These are phyloP conservation scores for Platanthera zijinensis DNA, from an alignment of 106 monocot genomes.

Conservation along the genomic window DNA sequence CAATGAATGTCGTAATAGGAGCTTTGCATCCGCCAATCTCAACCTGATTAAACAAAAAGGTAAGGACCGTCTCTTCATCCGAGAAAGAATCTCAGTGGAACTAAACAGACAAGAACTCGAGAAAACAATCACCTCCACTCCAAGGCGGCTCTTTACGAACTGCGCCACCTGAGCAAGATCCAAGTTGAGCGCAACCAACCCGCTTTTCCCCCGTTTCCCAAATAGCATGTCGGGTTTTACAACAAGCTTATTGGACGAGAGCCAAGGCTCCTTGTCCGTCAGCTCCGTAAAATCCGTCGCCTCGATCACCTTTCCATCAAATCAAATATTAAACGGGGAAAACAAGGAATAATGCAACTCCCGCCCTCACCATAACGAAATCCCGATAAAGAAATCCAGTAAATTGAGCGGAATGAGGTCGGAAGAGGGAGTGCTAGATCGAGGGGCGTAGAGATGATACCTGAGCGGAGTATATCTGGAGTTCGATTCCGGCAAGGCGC, in stretches of 20 bases:
- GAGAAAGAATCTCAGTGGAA: not conserved
- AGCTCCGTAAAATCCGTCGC: constrained; percentile 69
- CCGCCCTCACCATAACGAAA: not conserved
- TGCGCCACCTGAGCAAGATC: constrained; percentile 70
- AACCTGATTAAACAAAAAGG: constrained; percentile 37
- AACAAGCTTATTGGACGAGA: constrained; percentile 75
- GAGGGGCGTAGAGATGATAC: not conserved
- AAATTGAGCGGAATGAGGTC: not conserved
- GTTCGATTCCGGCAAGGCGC: constrained; percentile 43
- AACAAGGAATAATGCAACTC: not conserved
- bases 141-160: constrained; percentile 79
- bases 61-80: not conserved
- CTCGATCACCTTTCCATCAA: constrained; percentile 47
- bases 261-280: constrained; percentile 64
- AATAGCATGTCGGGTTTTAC: constrained; percentile 99
- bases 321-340: not conserved
- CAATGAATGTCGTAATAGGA: constrained; percentile 93
- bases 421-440: not conserved
- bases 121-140: constrained; percentile 49
- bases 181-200: constrained; percentile 79
- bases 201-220: constrained; percentile 98
- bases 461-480: constrained; percentile 45
- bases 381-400: not conserved
- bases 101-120: not conserved
- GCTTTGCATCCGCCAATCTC: constrained; percentile 99